Conservation (phyloP, 2,329 filamentous ascomycete genomes). For the Neobulgaria alba region DNA sequence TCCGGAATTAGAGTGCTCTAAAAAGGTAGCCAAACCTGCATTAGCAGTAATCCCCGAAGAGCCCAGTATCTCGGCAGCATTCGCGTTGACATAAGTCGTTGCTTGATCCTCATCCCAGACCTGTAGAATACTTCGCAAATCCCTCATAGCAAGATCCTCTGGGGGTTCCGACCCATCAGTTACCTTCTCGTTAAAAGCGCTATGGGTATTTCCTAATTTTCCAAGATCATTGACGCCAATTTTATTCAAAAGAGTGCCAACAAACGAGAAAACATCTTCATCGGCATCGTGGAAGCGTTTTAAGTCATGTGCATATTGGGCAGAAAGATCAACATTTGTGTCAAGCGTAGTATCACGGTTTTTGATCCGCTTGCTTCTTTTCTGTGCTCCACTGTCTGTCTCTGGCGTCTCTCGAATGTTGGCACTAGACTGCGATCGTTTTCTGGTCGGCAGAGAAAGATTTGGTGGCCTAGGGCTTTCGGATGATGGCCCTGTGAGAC, state of each 20-base stretch:
- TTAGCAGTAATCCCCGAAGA: slow-evolving; percentile 25
- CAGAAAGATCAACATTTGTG: slow-evolving; percentile 43
- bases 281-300: slow-evolving; percentile 29
- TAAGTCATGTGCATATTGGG: slow-evolving; percentile 44
- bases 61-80: slow-evolving; percentile 27
- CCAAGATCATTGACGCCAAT: slow-evolving; percentile 26
- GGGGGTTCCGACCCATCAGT: slow-evolving; percentile 11
- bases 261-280: slow-evolving; percentile 25
- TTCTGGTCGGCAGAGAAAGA: slow-evolving; percentile 35
- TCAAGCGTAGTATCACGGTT: slow-evolving; percentile 45
- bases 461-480: slow-evolving; percentile 14
- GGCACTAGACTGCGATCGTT: slow-evolving; percentile 54
- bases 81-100: slow-evolving; percentile 24
- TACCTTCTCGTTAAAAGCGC: slow-evolving; percentile 15
- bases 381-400: slow-evolving; percentile 49
- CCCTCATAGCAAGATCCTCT: slow-evolving; percentile 26
- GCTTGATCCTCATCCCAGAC: slow-evolving; percentile 33
- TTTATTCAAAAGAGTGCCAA: slow-evolving; percentile 21
- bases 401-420: slow-evolving; percentile 47
- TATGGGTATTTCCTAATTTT: slow-evolving; percentile 21
- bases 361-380: slow-evolving; percentile 57
- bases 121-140: slow-evolving; percentile 30
- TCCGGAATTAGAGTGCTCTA: slow-evolving; percentile 53
- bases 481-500: slow-evolving; percentile 16
- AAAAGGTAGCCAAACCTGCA: slow-evolving; percentile 48